phyloP scores from a whole-genome alignment of 306 rosid species.

The Medicago ruthenica region DNA sequence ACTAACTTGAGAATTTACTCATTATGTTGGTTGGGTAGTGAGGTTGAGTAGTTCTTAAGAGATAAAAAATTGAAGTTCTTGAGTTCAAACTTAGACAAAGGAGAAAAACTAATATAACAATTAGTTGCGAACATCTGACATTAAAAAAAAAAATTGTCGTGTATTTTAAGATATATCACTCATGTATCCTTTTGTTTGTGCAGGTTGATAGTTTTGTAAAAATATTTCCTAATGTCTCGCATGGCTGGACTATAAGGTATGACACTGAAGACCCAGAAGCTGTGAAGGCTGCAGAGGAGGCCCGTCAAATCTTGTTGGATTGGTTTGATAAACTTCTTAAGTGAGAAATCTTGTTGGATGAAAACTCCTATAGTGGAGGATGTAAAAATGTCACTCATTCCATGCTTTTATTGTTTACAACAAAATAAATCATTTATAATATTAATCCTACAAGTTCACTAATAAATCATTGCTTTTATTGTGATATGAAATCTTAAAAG shows the following conservation, averaged over 20 bases:
- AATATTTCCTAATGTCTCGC: conserved; percentile 58
- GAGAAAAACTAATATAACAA: no score
- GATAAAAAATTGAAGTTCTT: no score
- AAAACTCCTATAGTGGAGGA: conserved; percentile 6
- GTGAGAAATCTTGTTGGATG: conserved; percentile 23
- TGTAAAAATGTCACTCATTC: conserved; percentile 3
- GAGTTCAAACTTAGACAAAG: no score
- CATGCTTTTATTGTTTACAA: not conserved
- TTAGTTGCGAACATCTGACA: no score
- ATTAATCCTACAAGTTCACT: no score
- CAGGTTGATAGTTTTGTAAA: conserved; percentile 54
- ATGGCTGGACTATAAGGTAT: conserved; percentile 67
- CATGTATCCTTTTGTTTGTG: conserved; percentile 1
- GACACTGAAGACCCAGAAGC: conserved; percentile 49
- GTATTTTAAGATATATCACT: not conserved
- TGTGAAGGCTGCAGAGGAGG: conserved; percentile 60
- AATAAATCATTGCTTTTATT: no score
- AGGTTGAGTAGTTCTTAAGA: no score
- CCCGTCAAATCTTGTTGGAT: conserved; percentile 51
- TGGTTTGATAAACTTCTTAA: conserved; percentile 58
- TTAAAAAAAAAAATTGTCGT: not conserved
- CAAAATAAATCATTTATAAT: no score
- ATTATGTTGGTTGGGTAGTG: no score
- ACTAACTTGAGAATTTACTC: no score
- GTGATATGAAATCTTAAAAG: no score